These are phyloP conservation scores for Diaporthe sp. DNA, from an alignment of 2,329 filamentous ascomycete genomes.

Conservation along the genomic window DNA sequence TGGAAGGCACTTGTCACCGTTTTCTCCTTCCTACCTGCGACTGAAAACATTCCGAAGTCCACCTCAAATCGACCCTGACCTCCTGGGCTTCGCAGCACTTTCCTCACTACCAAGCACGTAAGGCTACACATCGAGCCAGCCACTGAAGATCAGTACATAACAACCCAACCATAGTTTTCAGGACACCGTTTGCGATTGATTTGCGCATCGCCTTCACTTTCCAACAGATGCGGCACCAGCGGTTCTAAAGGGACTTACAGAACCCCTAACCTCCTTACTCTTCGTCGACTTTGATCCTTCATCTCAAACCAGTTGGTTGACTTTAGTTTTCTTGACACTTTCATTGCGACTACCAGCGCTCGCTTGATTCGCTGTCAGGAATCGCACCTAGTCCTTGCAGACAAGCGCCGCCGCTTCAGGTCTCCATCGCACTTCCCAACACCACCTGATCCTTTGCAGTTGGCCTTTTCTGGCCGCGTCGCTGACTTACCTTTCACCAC, in stretches of 20 bases:
- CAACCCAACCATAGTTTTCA: background rate
- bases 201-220: background rate
- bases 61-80: too few species aligned
- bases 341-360: background rate
- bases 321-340: background rate
- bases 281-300: too few species aligned
- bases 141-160: background rate
- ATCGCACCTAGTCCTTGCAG: background rate
- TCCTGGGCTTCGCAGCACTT: background rate
- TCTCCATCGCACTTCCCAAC: background rate
- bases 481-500: background rate
- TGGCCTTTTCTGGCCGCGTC: accelerated
- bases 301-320: background rate
- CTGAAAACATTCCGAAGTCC: background rate
- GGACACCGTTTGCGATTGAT: accelerated
- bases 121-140: too few species aligned
- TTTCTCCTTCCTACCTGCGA: background rate
- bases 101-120: background rate
- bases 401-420: background rate
- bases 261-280: background rate
- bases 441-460: background rate
- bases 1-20: background rate
- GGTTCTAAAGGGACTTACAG: background rate
- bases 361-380: too few species aligned
- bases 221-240: background rate